Evolutionary conservation across 306 rosid genomes (phyloP), one percentile per base, ranked within the genome.

Genomic region (Crotalaria pallida): DNA sequence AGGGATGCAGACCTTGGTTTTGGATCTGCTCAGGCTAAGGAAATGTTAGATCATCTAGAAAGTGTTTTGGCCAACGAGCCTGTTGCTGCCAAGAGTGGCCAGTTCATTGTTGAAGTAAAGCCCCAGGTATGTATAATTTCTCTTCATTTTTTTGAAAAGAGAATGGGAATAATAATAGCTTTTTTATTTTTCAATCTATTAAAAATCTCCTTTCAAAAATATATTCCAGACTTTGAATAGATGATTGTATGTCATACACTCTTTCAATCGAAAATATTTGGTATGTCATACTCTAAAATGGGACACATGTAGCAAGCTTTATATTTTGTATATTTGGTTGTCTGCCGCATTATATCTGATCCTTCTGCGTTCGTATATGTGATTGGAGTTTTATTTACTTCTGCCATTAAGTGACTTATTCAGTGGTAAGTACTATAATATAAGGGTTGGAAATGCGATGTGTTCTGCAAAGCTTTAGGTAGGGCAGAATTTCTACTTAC

Each of bases 41-140:
- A 90, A 79, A 82, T 90, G 94, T 72, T 87, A 31, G 94, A 87
- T 85, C 96, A 90, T 84, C 84, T 87, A 10, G 96, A 90, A 74
- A 84, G 94, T 71, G 96, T 90, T 77, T 80, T 90, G 72, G 88
- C 96, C 78, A 90, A 90, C 76, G 96, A 90, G 58, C 91, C 96
- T 47, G 96, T 87, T 80, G 84, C 91, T 52, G 94, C 72, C n/a
- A 90, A 90, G 85, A 84, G 85, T 71, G 96, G 94, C 72, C 88
- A 90, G 52, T 84, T 82, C 67, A 87, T 90, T 40, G 88, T 90
- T 55, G 96, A 90, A 81, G 89, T 87, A 34, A 90, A 87, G 53
- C 94, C 96, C 6, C 96, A 90, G 96, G 96, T 88, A 75, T 60
- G 57, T 31, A 70, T 65, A 57, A 47, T 66, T 59, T 67, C 73